Percentiles rank a stretch among this genome's conserved stretches.
These are phyloP conservation scores for Zymoseptoria ardabiliae DNA, from an alignment of 2,329 filamentous ascomycete genomes.

Conservation along the genomic window DNA sequence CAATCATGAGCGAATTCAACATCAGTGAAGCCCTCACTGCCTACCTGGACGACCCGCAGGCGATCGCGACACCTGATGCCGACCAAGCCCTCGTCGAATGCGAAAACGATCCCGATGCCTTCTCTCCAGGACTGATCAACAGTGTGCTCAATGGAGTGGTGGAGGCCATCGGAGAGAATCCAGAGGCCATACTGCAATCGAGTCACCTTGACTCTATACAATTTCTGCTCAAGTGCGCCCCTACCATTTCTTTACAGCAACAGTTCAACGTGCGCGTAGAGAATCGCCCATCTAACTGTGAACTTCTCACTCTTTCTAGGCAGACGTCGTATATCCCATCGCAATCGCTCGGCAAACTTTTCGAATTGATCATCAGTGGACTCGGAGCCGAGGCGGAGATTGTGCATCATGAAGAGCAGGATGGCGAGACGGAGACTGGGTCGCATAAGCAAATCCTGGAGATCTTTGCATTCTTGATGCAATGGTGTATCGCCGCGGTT, in stretches of 20 bases:
- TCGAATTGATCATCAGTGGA: conserved; percentile 78
- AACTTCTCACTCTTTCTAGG: conserved; percentile 61
- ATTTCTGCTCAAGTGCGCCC: conserved; percentile 89
- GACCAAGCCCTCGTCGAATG: conserved; percentile 77
- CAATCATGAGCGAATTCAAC: conserved; percentile 74
- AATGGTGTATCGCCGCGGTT: conserved; percentile 92
- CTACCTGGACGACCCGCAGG: conserved; percentile 87
- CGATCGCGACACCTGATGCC: conserved; percentile 78
- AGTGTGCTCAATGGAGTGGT: conserved; percentile 83
- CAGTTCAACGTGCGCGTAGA: conserved; percentile 20
- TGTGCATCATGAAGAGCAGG: conserved; percentile 83
- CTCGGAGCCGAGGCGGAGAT: conserved; percentile 67
- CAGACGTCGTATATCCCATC: conserved; percentile 71
- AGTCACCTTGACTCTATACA: conserved; percentile 86
- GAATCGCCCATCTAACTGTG: conserved; percentile 48
- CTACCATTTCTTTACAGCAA: conserved; percentile 41
- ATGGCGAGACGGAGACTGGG: conserved; percentile 53
- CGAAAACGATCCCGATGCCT: conserved; percentile 81
- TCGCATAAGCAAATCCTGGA: conserved; percentile 90
- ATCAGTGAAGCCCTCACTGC: conserved; percentile 94
- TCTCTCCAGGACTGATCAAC: conserved; percentile 74
- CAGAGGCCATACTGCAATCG: conserved; percentile 74
- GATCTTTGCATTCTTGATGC: conserved; percentile 85
- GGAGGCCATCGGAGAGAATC: conserved; percentile 84
- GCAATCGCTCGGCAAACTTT: conserved; percentile 81